Conservation (phyloP, 805 yeast species). For the Hyphopichia homilentoma region DNA sequence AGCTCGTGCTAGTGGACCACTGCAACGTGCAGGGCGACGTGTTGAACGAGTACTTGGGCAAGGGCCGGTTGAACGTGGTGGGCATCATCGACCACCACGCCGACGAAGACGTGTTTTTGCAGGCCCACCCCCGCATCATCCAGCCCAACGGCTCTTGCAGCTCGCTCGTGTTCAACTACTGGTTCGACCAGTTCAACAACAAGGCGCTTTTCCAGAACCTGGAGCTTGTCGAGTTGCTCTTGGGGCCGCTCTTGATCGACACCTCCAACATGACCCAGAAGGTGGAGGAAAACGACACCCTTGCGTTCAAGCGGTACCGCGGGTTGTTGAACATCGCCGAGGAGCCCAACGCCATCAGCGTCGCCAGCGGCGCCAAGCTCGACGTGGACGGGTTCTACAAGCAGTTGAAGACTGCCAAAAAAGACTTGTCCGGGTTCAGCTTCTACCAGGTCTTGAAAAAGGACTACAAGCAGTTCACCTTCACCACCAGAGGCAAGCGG, state of each 20-base stretch:
- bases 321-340: constrained; percentile 9
- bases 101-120: constrained; percentile 51
- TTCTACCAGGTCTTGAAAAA: constrained; percentile 64
- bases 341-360: background rate
- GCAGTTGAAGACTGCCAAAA: constrained; percentile 47
- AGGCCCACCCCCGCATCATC: constrained; percentile 61
- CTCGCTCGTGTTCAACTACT: constrained; percentile 64
- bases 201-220: constrained; percentile 13
- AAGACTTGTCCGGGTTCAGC: constrained; percentile 58
- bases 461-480: constrained; percentile 75
- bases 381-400: constrained; percentile 11
- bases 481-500: constrained; percentile 21
- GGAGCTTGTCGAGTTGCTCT: constrained; percentile 44
- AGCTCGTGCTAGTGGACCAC: constrained; percentile 77
- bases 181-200: constrained; percentile 31
- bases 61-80: constrained; percentile 29
- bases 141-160: constrained; percentile 74
- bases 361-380: background rate
- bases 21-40: constrained; percentile 58
- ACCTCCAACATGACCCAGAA: constrained; percentile 65
- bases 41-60: constrained; percentile 23
- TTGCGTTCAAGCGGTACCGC: constrained; percentile 40
- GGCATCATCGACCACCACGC: constrained; percentile 87
- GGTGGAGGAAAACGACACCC: constrained; percentile 57
- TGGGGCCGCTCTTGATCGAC: constrained; percentile 74